Base-by-base conservation (phyloP, 1,284 basidiomycete species). In the Cutaneotrichosporon mucoides region DNA sequence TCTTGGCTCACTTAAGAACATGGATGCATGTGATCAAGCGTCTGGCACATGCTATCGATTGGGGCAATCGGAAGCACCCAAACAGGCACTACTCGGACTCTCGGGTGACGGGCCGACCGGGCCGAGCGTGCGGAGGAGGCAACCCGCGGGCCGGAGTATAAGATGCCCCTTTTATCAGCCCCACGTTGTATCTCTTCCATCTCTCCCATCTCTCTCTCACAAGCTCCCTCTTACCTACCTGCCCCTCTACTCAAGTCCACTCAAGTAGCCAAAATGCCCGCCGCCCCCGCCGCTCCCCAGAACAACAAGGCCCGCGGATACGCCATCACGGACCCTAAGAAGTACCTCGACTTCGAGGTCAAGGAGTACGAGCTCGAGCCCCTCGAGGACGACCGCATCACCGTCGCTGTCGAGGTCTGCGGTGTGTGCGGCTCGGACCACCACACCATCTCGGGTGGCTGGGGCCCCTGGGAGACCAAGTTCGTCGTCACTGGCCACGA, bases 361-460 rank as follows among this genome's bases (percentile, higher is more conserved):
- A 90, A 63, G 55, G 69, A 87, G 81, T 71, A 84, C 65, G 89
- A 86, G 83, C 82, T 84, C 70, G 76, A 77, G 69, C 88, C 85
- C 78, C 73, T 82, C 42, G 88, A 88, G 74, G 82, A 85, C 52
- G 69, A 77, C 64, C 75, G 83, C 47, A 78, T 87, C 7, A 87
- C 88, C 55, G 83, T 90, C 58, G 90, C 91, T 82, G 89, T 92
- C 60, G 89, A 90, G 62, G 69, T 66, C 66, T 78, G 75, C 56
- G 76, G 76, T 58, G 75, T 76, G 24, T 76, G 76, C 51, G 71
- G 72, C 41, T 68, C 65, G 61, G 74, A 76, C 67, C 73, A 74
- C 67, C 76, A 78, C 68, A 78, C 76, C 54, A 72, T 78, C 65
- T 69, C 71, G 12, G 76, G 76, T 41, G 76, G 76, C 51, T 78